Base-by-base conservation (phyloP, 2,329 filamentous ascomycete genomes). In the Penicillium palitans region DNA sequence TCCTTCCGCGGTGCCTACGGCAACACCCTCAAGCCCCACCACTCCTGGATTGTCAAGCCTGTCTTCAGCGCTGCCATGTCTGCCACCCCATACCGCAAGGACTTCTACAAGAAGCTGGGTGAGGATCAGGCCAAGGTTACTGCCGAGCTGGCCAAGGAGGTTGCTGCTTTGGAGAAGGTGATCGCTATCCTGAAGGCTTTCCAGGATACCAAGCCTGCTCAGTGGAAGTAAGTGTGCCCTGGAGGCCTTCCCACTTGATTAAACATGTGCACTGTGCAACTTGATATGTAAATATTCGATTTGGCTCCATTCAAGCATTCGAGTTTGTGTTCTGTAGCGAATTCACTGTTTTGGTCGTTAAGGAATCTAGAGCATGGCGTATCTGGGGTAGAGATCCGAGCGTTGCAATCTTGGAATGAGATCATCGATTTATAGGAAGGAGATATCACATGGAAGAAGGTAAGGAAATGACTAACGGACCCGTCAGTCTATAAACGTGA, bases 31-130 rank as follows among this genome's bases (percentile, higher is more conserved):
- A 96, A 96, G 81, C 90, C 90, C 27, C 87, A 96, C 81, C 95
- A 99, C 83, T 87, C 83, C 72, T 92, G 96, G 78, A 69, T 97
- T 62, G 81, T 97, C 70, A 96, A 96, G 84, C 91, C 91, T 61
- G 83, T 97, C 73, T 98, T 98, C 84, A 90, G 84, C 68, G 89
- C 92, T 61, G 93, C 93, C 74, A 96, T 99, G 92, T 85, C 86
- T 68, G 93, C 92, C 19, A 93, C 90, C 66, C 95, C 95, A 2
- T 96, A 97, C 83, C 87, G 93, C 67, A 91, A 90, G 75, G 90
- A 93, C 77, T 98, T 99, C 74, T 98, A 97, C 75, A 78, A 78
- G 65, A 96, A 97, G 84, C 82, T 99, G 44, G 92, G 64, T 31
- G 61, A 69, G 9, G 70, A 77, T 58, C 61, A 67, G 33, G 71